Base-by-base conservation (phyloP, 2,329 filamentous ascomycete genomes). In the Anisogramma anomala region DNA sequence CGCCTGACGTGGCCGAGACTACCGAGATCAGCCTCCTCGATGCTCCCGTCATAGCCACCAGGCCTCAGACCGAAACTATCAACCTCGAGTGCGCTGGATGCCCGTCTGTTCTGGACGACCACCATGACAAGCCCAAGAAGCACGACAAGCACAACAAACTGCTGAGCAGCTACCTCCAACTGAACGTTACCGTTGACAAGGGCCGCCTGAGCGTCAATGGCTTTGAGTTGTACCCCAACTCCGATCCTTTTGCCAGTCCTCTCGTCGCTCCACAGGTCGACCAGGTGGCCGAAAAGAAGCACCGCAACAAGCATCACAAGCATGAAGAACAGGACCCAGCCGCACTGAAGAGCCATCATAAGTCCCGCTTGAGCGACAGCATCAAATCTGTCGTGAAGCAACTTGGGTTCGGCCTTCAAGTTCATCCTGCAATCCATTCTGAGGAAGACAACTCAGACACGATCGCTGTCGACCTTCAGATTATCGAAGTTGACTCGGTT, bases 401-500 rank as follows among this genome's bases (percentile, higher is more conserved):
- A 14, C 63, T 77, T 3, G 72, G 72, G 13, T 77, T 70, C 52
- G 64, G 63, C 42, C 55, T 75, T 23, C 57, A 62, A 33, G 58
- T 65, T 17, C 59, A 57, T 25, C 61, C 61, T 15, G 56, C 60
- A 39, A 64, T 68, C 48, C 62, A 66, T 33, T 67, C 74, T 42
- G 65, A 69, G 36, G 64, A 71, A 8, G 68, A 70, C 46, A 59
- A 64, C 39, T 55, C 78, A 32, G 65, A 71, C 43, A 56, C 79
- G 3, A 56, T 79, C 39, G 57, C 63, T 27, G 53, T 82, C 43
- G 65, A 72, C 47, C 59, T 82, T 27, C 66, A 74, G 48, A 68
- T 83, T 46, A 67, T 77, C 45, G 69, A 77, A 54, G 70, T 82
- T 19, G 74, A 72, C 43, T 58, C 67, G 39, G 61, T 64, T 32